Evolutionary conservation across 2,329 filamentous ascomycete species (phyloP).

Genomic region (Pseudogymnoascus sp.): DNA sequence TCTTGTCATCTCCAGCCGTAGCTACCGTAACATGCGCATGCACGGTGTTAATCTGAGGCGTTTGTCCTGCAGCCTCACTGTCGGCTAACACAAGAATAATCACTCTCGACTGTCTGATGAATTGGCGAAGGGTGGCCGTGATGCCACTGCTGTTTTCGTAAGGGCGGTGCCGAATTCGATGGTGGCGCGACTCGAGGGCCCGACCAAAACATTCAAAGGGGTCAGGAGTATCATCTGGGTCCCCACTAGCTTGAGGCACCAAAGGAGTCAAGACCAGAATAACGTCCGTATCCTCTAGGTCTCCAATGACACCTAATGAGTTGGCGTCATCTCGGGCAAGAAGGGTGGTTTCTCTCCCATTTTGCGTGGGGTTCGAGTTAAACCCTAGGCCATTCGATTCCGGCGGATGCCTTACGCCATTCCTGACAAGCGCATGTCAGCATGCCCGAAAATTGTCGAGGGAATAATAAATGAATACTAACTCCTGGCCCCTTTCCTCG

Average conservation of each 20-base stretch:
- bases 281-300: slow-evolving; percentile 43
- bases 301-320: slow-evolving; percentile 41
- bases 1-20: slow-evolving; percentile 38
- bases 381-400: neutral
- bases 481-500: neutral
- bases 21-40: slow-evolving; percentile 17
- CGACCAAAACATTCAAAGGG: slow-evolving; percentile 67
- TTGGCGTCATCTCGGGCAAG: slow-evolving; percentile 29
- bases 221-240: slow-evolving; percentile 43
- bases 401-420: neutral
- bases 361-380: neutral
- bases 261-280: slow-evolving; percentile 57
- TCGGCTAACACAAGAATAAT: slow-evolving; percentile 46
- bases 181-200: slow-evolving; percentile 52
- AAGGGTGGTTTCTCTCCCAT: neutral
- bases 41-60: slow-evolving; percentile 9
- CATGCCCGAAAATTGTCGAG: neutral
- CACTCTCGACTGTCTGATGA: slow-evolving; percentile 28
- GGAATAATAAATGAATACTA: neutral
- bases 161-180: slow-evolving; percentile 62
- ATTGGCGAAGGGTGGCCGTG: slow-evolving; percentile 39
- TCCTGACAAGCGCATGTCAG: neutral
- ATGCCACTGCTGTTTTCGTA: slow-evolving; percentile 43
- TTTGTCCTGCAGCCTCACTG: neutral
- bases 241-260: slow-evolving; percentile 39